Conservation (phyloP, 345 rosid species). For the Boechera retrofracta region DNA sequence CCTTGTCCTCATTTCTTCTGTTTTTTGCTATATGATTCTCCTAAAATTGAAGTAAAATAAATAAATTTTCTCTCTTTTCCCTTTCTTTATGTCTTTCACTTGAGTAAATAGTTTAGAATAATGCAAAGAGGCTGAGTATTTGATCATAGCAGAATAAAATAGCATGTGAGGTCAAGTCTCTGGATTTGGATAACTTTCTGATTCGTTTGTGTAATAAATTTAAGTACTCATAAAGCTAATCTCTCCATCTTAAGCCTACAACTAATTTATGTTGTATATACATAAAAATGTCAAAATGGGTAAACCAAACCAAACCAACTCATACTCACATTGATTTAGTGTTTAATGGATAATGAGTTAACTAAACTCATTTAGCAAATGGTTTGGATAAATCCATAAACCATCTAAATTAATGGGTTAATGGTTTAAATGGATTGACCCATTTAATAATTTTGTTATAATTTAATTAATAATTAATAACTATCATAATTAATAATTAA, state of each 20-base stretch:
- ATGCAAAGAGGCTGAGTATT: slow-evolving; percentile 2
- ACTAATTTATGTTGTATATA: background rate
- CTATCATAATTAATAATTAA: too few species aligned
- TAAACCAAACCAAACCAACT: too few species aligned
- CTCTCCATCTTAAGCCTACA: background rate
- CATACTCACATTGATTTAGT: too few species aligned
- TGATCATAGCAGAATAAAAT: background rate
- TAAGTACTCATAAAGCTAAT: slow-evolving; percentile 9
- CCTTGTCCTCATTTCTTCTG: background rate
- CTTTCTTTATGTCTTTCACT: background rate
- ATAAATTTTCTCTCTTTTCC: background rate
- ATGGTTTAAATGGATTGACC: too few species aligned
- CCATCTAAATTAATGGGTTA: too few species aligned
- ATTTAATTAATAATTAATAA: too few species aligned
- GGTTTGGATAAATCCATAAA: too few species aligned
- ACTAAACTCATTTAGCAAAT: too few species aligned
- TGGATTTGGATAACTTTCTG: slow-evolving; percentile 4
- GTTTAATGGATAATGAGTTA: too few species aligned
- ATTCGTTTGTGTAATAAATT: background rate
- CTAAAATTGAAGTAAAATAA: slow-evolving; percentile 4
- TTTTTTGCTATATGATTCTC: background rate
- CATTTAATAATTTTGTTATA: too few species aligned
- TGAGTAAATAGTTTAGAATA: background rate
- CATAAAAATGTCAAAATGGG: too few species aligned
- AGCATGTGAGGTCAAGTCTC: background rate